Evolutionary conservation across 164 flowering plant genomes (phyloP), one percentile per base, ranked within the genome.

Genomic region (Taxillus chinensis): DNA sequence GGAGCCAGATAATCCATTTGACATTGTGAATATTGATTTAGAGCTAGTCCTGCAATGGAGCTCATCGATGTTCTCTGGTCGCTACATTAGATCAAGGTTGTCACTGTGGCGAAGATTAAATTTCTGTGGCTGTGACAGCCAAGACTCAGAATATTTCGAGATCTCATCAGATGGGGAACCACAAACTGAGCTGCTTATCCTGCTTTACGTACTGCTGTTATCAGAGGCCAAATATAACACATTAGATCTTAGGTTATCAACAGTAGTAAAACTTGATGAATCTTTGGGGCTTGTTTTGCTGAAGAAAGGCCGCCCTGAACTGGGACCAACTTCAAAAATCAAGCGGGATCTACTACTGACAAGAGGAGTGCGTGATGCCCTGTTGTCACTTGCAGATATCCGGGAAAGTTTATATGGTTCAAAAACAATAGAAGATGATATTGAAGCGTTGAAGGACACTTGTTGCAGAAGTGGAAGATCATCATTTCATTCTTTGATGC

Each of bases 121-220:
- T 64, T 82, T 71, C 61, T 73, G 80, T 14, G 88, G 87, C 41
- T 83, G 86, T 70, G 72, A 57, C 41, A 83, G 83, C 70, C 80
- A 86, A 67, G 65, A 80, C 60, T 74, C 79, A 5, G 98, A 93
- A 74, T 93, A 93, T 73, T 93, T 90, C 67, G 98, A 93, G 70
- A 77, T 93, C 48, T 80, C 92, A 9, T 82, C 63, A 17, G 70
- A 75, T 54, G 98, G 97, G 62, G 82, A 86, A 70, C 96, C 98
- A 16, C 84, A 93, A 72, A 60, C 74, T 45, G 96, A 93, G 71
- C 77, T 90, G 66, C 71, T 93, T 64, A 60, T 83, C 57, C 77
- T 90, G 10, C 78, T 88, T 17, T 81, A 81, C 76, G 70, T 90
- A 62, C 71, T 85, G 57, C 71, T 73, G 60, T 69, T 90, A 59